Evolutionary conservation across 306 rosid genomes (phyloP), one percentile per base, ranked within the genome.

Genomic region (Albizia julibrissin): DNA sequence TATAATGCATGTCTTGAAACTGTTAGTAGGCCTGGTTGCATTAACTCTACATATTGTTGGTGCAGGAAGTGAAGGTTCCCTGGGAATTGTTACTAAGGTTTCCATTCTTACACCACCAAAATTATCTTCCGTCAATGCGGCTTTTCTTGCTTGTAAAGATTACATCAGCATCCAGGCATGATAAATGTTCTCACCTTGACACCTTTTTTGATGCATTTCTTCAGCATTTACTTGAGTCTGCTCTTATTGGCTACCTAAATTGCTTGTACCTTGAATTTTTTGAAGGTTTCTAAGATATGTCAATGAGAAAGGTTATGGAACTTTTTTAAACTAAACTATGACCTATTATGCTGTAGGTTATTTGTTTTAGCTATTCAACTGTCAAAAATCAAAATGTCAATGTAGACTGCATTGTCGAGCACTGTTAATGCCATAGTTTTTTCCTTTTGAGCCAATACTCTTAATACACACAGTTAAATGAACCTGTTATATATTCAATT

Each of bases 11-110:
- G 58, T 73, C 61, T 54, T 27, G 58, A 73, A 81, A 73, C 83
- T 50, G 34, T 46, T 33, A 47, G 40, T 64, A n/a, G 52, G 64
- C 72, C 7, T 76, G 59, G 72, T 81, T 74, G 85, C 31, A 29
- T 77, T 77, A 52, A 77, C 80, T 42, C 49, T 39, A 70, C 72
- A 77, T 78, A 81, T 79, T 47, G 77, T 54, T 77, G 70, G 71
- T 89, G 86, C 77, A 95, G 99, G 99, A 72, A 95, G 99, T 87
- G 99, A 95, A 91, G 99, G 99, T 85, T 89, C 99, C 79, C 87
- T 95, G 88, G 98, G 99, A 88, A 89, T 95, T 88, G 91, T 95
- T 72, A 93, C 99, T 56, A 95, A 91, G 88, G 90, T 95, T 88
- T 88, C 99, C 50, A 85, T 95, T 86, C 98, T 95, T 69, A 91